Percentiles rank a stretch among this genome's conserved stretches.
Evolutionary conservation across 2,329 filamentous ascomycete genomes (phyloP).

Genomic region (Lasiodiplodia hormozganensis): DNA sequence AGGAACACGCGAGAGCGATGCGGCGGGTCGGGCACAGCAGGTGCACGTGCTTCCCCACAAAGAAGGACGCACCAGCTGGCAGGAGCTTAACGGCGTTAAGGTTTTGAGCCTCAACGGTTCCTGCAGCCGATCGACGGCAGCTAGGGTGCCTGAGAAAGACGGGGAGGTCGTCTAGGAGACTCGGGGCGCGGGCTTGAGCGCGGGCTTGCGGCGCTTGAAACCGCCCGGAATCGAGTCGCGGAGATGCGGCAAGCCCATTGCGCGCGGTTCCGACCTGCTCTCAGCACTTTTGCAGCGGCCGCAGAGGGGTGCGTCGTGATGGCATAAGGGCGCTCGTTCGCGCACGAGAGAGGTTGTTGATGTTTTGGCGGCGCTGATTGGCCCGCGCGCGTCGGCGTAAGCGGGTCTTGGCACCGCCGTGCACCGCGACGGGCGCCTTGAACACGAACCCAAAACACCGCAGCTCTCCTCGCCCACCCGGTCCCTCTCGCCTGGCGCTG

Average conservation of each 20-base stretch:
- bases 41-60: constrained; percentile 33
- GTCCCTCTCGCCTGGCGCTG: neutral
- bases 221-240: constrained; percentile 20
- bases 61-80: constrained; percentile 30
- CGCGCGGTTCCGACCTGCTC: neutral
- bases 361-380: constrained; percentile 28
- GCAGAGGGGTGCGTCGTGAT: constrained; percentile 25
- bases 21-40: constrained; percentile 28
- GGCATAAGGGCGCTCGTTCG: constrained; percentile 19
- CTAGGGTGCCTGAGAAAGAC: constrained; percentile 31
- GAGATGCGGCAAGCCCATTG: constrained; percentile 20
- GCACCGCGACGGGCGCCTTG: constrained; percentile 26
- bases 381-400: constrained; percentile 22
- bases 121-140: constrained; percentile 34
- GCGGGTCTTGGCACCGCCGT: constrained; percentile 25
- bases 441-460: constrained; percentile 30
- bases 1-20: constrained; percentile 26
- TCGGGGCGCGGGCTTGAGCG: neutral
- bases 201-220: constrained; percentile 3
- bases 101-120: constrained; percentile 33
- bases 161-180: constrained; percentile 10
- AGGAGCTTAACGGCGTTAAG: constrained; percentile 32
- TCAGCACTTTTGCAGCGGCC: constrained; percentile 11
- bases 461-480: constrained; percentile 13
- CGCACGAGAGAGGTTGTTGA: constrained; percentile 24